Conservation (phyloP, 2,329 filamentous ascomycete genomes). For the Diaporthe citrichinensis region DNA sequence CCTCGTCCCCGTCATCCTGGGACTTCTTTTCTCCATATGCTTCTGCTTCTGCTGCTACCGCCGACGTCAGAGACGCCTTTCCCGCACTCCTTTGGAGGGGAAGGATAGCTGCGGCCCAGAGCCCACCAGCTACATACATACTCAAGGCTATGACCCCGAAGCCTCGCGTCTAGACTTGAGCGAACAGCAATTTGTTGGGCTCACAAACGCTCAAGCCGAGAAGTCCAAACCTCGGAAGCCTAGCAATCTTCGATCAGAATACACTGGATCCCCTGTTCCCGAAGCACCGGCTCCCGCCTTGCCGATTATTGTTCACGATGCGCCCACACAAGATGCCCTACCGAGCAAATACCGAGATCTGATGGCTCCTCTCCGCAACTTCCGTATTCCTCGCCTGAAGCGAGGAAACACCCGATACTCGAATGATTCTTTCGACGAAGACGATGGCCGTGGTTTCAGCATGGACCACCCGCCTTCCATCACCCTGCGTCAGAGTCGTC, state of each 20-base stretch:
- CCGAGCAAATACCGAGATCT: slow-evolving; percentile 31
- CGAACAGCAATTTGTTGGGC: slow-evolving; percentile 41
- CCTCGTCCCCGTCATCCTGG: slow-evolving; percentile 58
- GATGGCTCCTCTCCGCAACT: slow-evolving; percentile 39
- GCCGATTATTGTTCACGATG: slow-evolving; percentile 31
- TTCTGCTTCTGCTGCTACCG: slow-evolving; percentile 50
- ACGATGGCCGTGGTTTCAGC: slow-evolving; percentile 40
- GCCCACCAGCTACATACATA: slow-evolving; percentile 49
- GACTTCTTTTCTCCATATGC: slow-evolving; percentile 52
- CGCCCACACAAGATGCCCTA: background rate
- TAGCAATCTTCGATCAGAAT: slow-evolving; percentile 38
- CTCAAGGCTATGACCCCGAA: slow-evolving; percentile 42
- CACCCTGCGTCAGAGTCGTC: slow-evolving; percentile 43
- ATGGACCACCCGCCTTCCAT: slow-evolving; percentile 39
- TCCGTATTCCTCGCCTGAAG: slow-evolving; percentile 36
- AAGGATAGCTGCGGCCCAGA: slow-evolving; percentile 51
- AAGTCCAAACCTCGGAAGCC: slow-evolving; percentile 36
- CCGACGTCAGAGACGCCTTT: slow-evolving; percentile 44
- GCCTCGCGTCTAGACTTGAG: slow-evolving; percentile 42
- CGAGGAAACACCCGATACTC: slow-evolving; percentile 45
- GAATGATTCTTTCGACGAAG: slow-evolving; percentile 47
- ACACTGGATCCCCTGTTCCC: slow-evolving; percentile 31
- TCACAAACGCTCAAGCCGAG: slow-evolving; percentile 8
- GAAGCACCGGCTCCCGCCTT: slow-evolving; percentile 23
- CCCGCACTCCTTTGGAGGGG: slow-evolving; percentile 43